These are phyloP conservation scores for Linnemannia exigua DNA, from an alignment of 192 early-diverging fungal genomes.

Conservation along the genomic window DNA sequence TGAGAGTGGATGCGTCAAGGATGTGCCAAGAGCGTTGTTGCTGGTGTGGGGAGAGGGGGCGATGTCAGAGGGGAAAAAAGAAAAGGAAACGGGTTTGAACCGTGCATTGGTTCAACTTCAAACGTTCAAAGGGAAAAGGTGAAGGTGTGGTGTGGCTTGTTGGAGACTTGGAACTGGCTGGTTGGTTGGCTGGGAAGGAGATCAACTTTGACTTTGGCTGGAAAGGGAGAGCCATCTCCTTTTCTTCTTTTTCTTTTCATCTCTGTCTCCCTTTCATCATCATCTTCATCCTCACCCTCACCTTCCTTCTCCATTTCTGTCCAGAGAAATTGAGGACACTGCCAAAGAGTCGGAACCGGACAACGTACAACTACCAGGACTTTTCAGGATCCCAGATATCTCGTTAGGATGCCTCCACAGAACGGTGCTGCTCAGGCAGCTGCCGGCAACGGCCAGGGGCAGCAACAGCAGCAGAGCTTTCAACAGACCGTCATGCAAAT, in stretches of 20 bases:
- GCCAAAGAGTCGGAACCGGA: neutral
- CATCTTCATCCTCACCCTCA: neutral
- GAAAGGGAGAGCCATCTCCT: neutral
- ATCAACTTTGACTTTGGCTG: neutral
- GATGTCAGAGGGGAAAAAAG: neutral
- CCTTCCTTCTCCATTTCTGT: neutral
- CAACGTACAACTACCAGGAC: neutral
- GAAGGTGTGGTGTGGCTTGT: neutral
- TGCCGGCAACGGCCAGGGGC: slow-evolving; percentile 9
- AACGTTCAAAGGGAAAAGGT: too few relatives aligned
- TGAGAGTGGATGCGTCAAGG: too few relatives aligned
- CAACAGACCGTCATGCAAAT: slow-evolving; percentile 29
- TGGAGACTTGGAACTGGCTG: neutral
- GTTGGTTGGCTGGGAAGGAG: neutral
- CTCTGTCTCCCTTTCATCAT: neutral
- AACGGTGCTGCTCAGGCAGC: neutral
- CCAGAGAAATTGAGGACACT: neutral
- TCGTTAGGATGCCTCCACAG: neutral
- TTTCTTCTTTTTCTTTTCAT: neutral
- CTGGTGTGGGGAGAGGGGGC: neutral
- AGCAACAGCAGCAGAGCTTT: slow-evolving; percentile 24
- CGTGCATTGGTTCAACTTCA: too few relatives aligned
- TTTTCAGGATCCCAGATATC: neutral
- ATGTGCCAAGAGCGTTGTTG: too few relatives aligned
- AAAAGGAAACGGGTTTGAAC: neutral